Percentiles rank a stretch among this genome's conserved stretches.
Evolutionary conservation across 2,329 filamentous ascomycete genomes (phyloP).

Genomic region (Colletotrichum incanum): DNA sequence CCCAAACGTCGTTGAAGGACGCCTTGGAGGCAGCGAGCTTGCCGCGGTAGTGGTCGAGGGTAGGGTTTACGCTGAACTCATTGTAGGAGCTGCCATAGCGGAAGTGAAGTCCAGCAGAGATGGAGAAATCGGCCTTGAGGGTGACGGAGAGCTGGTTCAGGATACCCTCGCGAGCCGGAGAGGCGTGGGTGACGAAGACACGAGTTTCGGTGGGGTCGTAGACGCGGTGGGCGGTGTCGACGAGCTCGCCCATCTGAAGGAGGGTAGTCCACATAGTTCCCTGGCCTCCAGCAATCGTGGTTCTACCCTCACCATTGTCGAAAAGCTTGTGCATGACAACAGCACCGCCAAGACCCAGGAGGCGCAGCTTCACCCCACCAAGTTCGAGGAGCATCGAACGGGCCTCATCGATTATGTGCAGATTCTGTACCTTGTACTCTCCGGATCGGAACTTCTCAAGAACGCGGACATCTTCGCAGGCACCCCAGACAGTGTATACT

Average conservation of each 20-base stretch:
- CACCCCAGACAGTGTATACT: constrained; percentile 99
- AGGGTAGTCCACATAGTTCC: constrained; percentile 99
- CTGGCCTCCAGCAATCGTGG: constrained; percentile 97
- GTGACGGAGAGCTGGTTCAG: constrained; percentile 98
- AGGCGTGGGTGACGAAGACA: constrained; percentile 96
- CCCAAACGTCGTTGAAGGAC: constrained; percentile 99
- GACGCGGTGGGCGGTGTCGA: constrained; percentile 97
- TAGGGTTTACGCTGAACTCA: constrained; percentile 99
- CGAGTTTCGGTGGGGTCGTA: constrained; percentile 99
- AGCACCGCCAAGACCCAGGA: constrained; percentile 93
- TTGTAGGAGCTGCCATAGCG: constrained; percentile 99
- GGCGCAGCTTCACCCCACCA: constrained; percentile 94
- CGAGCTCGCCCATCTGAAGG: constrained; percentile 96
- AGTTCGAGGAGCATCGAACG: constrained; percentile 95
- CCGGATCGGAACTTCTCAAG: constrained; percentile 97
- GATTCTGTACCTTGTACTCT: constrained; percentile 97
- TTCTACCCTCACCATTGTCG: constrained; percentile 97
- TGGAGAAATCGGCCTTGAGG: constrained; percentile 97
- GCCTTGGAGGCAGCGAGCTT: constrained; percentile 98
- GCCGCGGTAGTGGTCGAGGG: constrained; percentile 96
- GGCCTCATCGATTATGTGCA: constrained; percentile 98
- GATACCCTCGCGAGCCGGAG: constrained; percentile 94
- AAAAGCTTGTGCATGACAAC: constrained; percentile 99
- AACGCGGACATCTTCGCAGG: constrained; percentile 97
- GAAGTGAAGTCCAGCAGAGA: constrained; percentile 98